Base-by-base conservation (phyloP, 2,329 filamentous ascomycete species). In the Sporothrix pseudoabietina region DNA sequence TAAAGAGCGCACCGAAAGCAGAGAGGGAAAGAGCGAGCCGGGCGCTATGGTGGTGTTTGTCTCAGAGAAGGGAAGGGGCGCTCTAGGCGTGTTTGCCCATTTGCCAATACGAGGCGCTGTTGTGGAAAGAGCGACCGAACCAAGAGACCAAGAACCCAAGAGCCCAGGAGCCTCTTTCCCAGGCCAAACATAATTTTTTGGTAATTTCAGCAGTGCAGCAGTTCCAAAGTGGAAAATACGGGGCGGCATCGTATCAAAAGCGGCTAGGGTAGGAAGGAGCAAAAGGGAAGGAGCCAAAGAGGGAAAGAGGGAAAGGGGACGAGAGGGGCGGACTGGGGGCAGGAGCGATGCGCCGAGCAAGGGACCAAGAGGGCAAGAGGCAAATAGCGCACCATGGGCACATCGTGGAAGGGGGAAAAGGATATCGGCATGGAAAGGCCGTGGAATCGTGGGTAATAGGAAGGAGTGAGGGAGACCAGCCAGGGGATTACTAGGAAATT, bases 201-300 rank as follows among this genome's bases (percentile, higher is more conserved):
- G 55, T 47, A 61, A 71, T 59, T 59, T 59, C 26, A 63, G 19
- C 35, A 44, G 49, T 32, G 41, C 30, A 35, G 35, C 41, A 49
- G 49, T 19, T 47, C 47, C 47, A 66, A 47, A 12, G 32, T 26
- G 61, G 44, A 71, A 72, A 72, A 7, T 68, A 68, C 61, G 71
- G 71, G 61, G 71, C 71, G 59, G 61, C 52, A 66, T 72, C 61
- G 71, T 72, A 72, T 68, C 61, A 72, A 68, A 72, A 59, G 52
- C 61, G 71, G 61, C 71, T 59, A 72, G 61, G 61, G 47, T 49
- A 32, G 41, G 55, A 57, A 22, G n/a, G 30, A 44, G 30, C 57
- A 66, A 66, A 55, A 54, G 71, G 49, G 44, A 65, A 65, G 61
- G 39, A 49, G 32, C 26, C 47, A 39, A 55, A 14, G 39, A 19